Evolutionary conservation across 768 basidiomycete species (phyloP).

Genomic region (Macrocybe gigantea): DNA sequence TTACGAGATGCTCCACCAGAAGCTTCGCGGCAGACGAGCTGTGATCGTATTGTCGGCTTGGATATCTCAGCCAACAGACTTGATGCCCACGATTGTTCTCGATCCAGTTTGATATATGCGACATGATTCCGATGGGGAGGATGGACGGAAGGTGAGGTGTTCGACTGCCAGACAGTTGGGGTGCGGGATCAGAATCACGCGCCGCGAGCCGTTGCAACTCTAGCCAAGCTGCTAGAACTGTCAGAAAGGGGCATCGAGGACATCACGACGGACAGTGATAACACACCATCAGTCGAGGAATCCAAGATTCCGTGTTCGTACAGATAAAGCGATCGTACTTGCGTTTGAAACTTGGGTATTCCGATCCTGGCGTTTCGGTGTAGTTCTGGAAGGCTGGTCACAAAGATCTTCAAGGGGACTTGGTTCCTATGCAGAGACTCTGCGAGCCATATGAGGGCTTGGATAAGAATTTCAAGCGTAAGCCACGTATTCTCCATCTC

Average conservation of each 20-base stretch:
- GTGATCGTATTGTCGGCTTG: slow-evolving; percentile 7
- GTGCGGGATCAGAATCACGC: background rate
- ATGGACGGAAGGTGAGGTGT: background rate
- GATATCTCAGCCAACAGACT: slow-evolving; percentile 12
- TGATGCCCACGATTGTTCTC: slow-evolving; percentile 8
- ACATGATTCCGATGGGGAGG: slow-evolving; percentile 7
- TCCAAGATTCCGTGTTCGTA: slow-evolving; percentile 9
- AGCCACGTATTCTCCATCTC: slow-evolving; percentile 6
- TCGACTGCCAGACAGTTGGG: background rate
- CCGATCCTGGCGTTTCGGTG: slow-evolving; percentile 9
- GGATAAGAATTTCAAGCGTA: slow-evolving; percentile 9
- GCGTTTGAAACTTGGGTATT: slow-evolving; percentile 8
- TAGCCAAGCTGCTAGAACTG: slow-evolving; percentile 5
- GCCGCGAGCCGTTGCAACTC: slow-evolving; percentile 6
- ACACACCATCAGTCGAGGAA: slow-evolving; percentile 9
- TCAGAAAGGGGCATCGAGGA: too few species aligned
- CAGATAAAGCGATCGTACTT: slow-evolving; percentile 8
- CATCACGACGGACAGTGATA: too few species aligned
- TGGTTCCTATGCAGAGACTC: slow-evolving; percentile 10
- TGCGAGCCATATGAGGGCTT: slow-evolving; percentile 12
- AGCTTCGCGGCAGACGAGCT: slow-evolving; percentile 7
- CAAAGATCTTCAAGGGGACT: slow-evolving; percentile 10
- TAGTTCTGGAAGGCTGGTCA: slow-evolving; percentile 8
- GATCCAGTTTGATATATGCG: slow-evolving; percentile 8
- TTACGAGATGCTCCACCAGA: slow-evolving; percentile 6